These are phyloP conservation scores for Thermothelomyces thermophilus DNA, from an alignment of 2,329 filamentous ascomycete species.

Conservation along the genomic window DNA sequence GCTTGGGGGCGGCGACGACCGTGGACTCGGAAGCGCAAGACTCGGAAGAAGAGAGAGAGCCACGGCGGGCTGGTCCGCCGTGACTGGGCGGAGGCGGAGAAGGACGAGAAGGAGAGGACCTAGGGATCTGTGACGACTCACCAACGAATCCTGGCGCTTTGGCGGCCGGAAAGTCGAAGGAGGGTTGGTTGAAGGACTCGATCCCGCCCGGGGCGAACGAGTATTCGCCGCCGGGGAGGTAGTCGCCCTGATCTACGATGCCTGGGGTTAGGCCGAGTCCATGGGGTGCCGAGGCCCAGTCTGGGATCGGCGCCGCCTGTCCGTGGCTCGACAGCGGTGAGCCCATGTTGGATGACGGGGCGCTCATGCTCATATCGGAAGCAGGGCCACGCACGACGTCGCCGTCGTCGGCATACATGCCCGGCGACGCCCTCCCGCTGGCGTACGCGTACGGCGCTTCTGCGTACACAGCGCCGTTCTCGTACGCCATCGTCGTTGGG, in stretches of 20 bases:
- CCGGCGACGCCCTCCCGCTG: slow-evolving; percentile 39
- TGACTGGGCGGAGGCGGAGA: slow-evolving; percentile 6
- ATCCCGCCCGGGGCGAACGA: slow-evolving; percentile 45
- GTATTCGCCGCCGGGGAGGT: slow-evolving; percentile 47
- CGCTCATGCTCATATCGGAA: slow-evolving; percentile 56
- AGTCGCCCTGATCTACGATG: slow-evolving; percentile 54
- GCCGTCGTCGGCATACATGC: slow-evolving; percentile 44
- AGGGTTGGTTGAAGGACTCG: slow-evolving; percentile 40
- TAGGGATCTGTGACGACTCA: slow-evolving; percentile 43
- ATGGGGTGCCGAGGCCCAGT: slow-evolving; percentile 47
- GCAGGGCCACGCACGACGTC: slow-evolving; percentile 43
- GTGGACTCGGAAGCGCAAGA: slow-evolving; percentile 24
- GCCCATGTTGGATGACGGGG: slow-evolving; percentile 59
- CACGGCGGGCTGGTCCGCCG: slow-evolving; percentile 1
- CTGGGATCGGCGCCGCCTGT: slow-evolving; percentile 50
- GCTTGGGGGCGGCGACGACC: slow-evolving; percentile 7
- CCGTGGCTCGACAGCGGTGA: slow-evolving; percentile 59
- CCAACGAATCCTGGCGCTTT: slow-evolving; percentile 49
- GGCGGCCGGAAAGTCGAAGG: slow-evolving; percentile 41
- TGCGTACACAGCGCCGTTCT: slow-evolving; percentile 37
- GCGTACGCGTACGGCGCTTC: slow-evolving; percentile 39
- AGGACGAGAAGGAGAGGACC: slow-evolving; percentile 26
- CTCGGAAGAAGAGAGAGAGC: slow-evolving; percentile 22
- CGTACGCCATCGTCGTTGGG: slow-evolving; percentile 39
- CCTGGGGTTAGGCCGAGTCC: slow-evolving; percentile 55